Conservation (phyloP, 352 stramenopile species). For the Phytophthora pluvialis region DNA sequence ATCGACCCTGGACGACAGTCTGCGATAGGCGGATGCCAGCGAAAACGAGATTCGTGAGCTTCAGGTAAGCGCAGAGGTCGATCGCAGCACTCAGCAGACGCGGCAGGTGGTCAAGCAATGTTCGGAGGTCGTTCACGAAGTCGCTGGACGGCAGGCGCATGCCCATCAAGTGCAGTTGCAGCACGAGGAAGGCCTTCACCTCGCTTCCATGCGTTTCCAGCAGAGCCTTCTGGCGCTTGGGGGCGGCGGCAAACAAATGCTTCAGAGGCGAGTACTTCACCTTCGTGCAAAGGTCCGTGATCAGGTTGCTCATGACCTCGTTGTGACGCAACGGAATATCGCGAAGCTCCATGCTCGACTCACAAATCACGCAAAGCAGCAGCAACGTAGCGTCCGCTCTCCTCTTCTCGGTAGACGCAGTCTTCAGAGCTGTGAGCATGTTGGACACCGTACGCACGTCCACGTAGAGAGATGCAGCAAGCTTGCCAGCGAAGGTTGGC, state of each 20-base stretch:
- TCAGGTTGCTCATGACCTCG: slow-evolving; percentile 91
- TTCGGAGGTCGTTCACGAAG: slow-evolving; percentile 97
- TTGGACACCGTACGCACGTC: slow-evolving; percentile 89
- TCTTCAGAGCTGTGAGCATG: slow-evolving; percentile 58
- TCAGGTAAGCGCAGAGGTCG: slow-evolving; percentile 82
- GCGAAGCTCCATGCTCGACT: slow-evolving; percentile 92
- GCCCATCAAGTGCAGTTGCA: slow-evolving; percentile 96
- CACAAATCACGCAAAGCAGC: slow-evolving; percentile 64
- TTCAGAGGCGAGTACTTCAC: slow-evolving; percentile 70
- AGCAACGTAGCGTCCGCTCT: slow-evolving; percentile 20
- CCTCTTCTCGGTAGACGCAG: slow-evolving; percentile 20
- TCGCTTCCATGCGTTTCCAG: slow-evolving; percentile 81
- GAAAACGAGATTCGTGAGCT: slow-evolving; percentile 57
- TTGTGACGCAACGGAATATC: slow-evolving; percentile 97
- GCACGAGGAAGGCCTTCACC: slow-evolving; percentile 88
- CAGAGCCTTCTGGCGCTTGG: slow-evolving; percentile 63
- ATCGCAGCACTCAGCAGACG: slow-evolving; percentile 95
- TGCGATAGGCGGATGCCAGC: slow-evolving; percentile 64
- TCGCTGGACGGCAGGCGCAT: slow-evolving; percentile 96
- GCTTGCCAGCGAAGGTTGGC: slow-evolving; percentile 90
- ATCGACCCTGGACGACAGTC: slow-evolving; percentile 58
- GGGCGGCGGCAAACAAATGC: slow-evolving; percentile 47
- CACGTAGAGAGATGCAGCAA: slow-evolving; percentile 97
- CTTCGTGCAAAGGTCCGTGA: slow-evolving; percentile 57
- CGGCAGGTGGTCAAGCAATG: slow-evolving; percentile 95